Evolutionary conservation across 371 early-diverging fungal genomes (phyloP), one percentile per base, ranked within the genome.

Genomic region (Coemansia sp.): DNA sequence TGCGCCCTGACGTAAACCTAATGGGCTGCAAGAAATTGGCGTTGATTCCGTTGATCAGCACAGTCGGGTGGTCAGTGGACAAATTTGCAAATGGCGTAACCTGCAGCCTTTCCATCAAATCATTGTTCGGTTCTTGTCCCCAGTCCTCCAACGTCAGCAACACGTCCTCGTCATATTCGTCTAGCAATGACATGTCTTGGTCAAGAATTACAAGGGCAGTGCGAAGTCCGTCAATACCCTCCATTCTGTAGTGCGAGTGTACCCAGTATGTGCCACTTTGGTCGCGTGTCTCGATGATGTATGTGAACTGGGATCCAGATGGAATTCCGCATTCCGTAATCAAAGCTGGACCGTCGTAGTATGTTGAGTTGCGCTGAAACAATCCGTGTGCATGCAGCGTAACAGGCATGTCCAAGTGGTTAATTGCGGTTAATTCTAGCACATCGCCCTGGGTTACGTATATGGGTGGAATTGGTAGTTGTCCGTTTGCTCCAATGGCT

Each of bases 331-430:
- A 69, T 21, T 88, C 84, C 1, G 66, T 87, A 18, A 85, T 84
- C 78, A 78, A 76, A 34, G 73, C 77, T 3, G 87, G 82, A 18
- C 88, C 88, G 64, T 88, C 89, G 64, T 81, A 78, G 51, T 81
- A 84, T 26, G 37, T 71, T 3, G 87, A 83, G 54, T 84, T 82
- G 57, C 83, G 84, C 64, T 88, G 88, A 78, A 85, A 86, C 66
- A 87, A 72, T 7, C 90, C 90, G 64, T 90, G 90, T 7, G 84
- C 81, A 62, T 90, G 90, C 16, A 90, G 63, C 45, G 86, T 67
- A 31, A 86, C 82, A 13, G 85, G 81, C n/a, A 76, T 70, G 59
- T 87, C 83, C 39, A 89, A 65, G 22, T 79, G 77, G 72, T 89
- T 89, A 57, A 75, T 72, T 21, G 87, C 81, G 13, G 84, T 81